Evolutionary conservation across 2,329 filamentous ascomycete genomes (phyloP), one percentile per base, ranked within the genome.

Genomic region (Myrmaecium sp.): DNA sequence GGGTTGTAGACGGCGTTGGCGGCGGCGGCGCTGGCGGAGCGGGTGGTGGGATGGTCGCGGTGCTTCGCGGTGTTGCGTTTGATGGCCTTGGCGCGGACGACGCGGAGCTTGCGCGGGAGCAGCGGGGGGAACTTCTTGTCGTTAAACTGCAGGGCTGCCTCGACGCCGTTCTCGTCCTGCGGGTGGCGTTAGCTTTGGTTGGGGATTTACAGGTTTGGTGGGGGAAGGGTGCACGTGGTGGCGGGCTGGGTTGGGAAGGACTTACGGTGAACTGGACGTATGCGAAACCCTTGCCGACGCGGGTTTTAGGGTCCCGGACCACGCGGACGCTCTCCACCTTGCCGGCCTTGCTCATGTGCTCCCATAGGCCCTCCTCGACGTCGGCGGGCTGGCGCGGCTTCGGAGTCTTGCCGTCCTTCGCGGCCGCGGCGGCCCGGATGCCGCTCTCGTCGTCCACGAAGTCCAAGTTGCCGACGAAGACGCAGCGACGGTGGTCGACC

Each of bases 281-380:
- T 34, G 91, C 91, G 46, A 98, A 82, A 4, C 89, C 89, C 50
- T 98, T 98, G 43, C 89, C 83, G 16, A 98, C 81, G 26, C 91
- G 71, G 5, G 91, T 98, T 38, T 78, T 76, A 35, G 79, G 64
- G 45, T 98, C 89, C 29, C 89, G 73, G 26, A 94, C 69, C 12
- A 98, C 83, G 17, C 89, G 78, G 18, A 98, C 91, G 44, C 75
- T 92, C 54, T 98, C 86, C 8, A 98, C 79, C 36, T 68, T 78
- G 37, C 86, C 84, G 33, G 66, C 74, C 47, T 77, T 69, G 33
- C 64, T 57, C 43, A 92, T 91, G 12, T 76, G 74, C 23, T 73
- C 66, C 83, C 83, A 93, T 2, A 93, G 65, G 5, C 89, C 89
- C 57, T 98, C 89, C 51, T 95, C 86, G 7, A 91, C 62, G 51